Conservation (phyloP, 768 basidiomycete genomes). For the Pleurotus giganteus region DNA sequence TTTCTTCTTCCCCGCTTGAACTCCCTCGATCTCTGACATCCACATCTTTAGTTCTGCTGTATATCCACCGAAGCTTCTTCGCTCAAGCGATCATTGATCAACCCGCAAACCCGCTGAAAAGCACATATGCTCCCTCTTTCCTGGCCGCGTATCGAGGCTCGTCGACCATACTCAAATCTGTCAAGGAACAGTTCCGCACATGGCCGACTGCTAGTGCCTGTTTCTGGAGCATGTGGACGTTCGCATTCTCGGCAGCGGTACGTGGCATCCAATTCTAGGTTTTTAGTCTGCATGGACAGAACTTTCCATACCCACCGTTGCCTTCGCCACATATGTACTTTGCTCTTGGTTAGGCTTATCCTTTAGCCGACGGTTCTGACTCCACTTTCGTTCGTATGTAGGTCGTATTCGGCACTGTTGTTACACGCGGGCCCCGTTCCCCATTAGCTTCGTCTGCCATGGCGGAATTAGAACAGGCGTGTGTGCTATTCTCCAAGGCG, state of each 20-base stretch:
- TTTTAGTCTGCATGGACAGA: neutral
- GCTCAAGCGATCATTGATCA: conserved; percentile 70
- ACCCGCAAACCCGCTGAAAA: conserved; percentile 64
- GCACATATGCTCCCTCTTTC: conserved; percentile 62
- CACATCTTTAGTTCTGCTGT: conserved; percentile 45
- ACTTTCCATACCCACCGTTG: neutral
- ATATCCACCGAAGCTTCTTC: conserved; percentile 68
- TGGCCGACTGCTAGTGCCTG: conserved; percentile 48
- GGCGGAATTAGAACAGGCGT: conserved; percentile 66
- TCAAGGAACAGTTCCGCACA: conserved; percentile 44
- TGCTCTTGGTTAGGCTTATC: neutral
- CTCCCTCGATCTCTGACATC: neutral
- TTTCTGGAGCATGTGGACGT: conserved; percentile 66
- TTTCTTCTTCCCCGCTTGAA: neutral
- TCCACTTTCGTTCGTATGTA: conserved; percentile 19
- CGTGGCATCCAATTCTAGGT: conserved; percentile 13
- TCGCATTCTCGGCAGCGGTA: conserved; percentile 54
- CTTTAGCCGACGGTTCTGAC: neutral
- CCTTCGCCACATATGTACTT: neutral
- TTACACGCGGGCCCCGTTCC: conserved; percentile 68
- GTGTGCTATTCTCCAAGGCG: conserved; percentile 62
- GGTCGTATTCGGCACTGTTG: conserved; percentile 80
- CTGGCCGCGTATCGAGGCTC: conserved; percentile 60
- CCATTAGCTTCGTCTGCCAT: conserved; percentile 67
- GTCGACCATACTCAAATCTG: conserved; percentile 51